Evolutionary conservation across 805 yeast species (phyloP).

Genomic region (Candida adriatica): DNA sequence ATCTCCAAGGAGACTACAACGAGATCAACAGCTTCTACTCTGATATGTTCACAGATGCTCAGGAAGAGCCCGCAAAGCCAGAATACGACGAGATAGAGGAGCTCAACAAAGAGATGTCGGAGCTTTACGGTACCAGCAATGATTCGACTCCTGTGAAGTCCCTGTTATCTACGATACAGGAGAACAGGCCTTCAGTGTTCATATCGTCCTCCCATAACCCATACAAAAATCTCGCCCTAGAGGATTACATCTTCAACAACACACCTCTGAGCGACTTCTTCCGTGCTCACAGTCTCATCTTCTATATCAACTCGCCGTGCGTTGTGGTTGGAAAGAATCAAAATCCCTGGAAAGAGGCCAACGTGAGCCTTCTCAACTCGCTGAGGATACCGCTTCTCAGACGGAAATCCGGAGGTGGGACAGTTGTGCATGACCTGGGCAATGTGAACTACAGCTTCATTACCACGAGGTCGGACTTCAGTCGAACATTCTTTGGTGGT

Average conservation of each 20-base stretch:
- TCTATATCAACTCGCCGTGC: constrained; percentile 76
- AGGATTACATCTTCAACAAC: constrained; percentile 63
- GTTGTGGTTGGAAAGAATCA: constrained; percentile 96
- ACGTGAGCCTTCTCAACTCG: constrained; percentile 45
- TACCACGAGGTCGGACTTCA: constrained; percentile 59
- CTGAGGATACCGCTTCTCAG: constrained; percentile 62
- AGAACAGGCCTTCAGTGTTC: constrained; percentile 42
- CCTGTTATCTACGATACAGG: constrained; percentile 19
- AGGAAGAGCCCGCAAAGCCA: not conserved
- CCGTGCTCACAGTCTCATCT: constrained; percentile 45
- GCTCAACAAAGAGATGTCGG: constrained; percentile 27
- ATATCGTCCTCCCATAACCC: constrained; percentile 61
- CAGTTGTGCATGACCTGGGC: constrained; percentile 91
- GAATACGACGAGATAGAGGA: constrained; percentile 25
- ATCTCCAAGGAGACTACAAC: constrained; percentile 16
- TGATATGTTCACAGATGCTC: constrained; percentile 25
- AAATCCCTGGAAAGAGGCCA: constrained; percentile 86
- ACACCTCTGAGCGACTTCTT: constrained; percentile 37
- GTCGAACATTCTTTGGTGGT: constrained; percentile 32
- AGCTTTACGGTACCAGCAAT: constrained; percentile 21
- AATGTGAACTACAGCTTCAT: constrained; percentile 83
- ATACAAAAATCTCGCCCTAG: constrained; percentile 70
- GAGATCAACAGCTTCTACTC: constrained; percentile 31
- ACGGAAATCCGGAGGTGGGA: constrained; percentile 90
- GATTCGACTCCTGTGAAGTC: constrained; percentile 6